Percentiles rank a stretch among this genome's conserved stretches.
These are phyloP conservation scores for Priceomyces fermenticarens DNA, from an alignment of 805 yeast genomes.

Conservation along the genomic window DNA sequence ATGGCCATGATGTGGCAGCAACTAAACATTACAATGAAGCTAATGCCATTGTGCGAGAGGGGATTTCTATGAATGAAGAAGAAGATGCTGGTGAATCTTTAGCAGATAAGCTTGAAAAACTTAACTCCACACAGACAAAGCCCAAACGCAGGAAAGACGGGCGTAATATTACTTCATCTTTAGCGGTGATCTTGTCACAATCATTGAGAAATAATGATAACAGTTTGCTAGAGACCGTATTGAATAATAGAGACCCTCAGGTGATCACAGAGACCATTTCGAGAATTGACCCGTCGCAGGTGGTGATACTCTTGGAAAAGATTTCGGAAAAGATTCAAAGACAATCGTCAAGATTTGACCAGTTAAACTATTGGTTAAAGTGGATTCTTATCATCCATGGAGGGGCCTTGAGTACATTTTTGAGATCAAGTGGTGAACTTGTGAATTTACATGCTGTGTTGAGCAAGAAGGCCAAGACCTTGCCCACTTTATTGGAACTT, in stretches of 20 bases:
- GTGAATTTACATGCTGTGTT: constrained; percentile 45
- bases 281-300: constrained; percentile 47
- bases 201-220: constrained; percentile 87
- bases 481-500: constrained; percentile 50
- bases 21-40: constrained; percentile 59
- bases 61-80: constrained; percentile 57
- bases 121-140: constrained; percentile 19
- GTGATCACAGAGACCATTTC: constrained; percentile 50
- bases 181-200: constrained; percentile 82
- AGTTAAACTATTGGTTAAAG: constrained; percentile 52
- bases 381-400: constrained; percentile 58
- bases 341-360: constrained; percentile 49
- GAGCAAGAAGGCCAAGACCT: constrained; percentile 45
- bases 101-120: constrained; percentile 39
- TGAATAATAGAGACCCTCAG: constrained; percentile 51
- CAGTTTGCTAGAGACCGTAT: constrained; percentile 78
- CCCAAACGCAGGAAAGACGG: constrained; percentile 45
- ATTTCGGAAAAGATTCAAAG: constrained; percentile 51
- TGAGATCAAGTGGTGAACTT: constrained; percentile 37
- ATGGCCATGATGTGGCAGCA: constrained; percentile 53
- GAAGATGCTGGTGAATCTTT: constrained; percentile 39
- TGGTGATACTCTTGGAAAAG: constrained; percentile 49
- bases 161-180: constrained; percentile 61
- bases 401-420: constrained; percentile 36
- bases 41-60: constrained; percentile 58